phyloP scores from a whole-genome alignment of 352 stramenopile genomes.

The Globisporangium uncinulatum region DNA sequence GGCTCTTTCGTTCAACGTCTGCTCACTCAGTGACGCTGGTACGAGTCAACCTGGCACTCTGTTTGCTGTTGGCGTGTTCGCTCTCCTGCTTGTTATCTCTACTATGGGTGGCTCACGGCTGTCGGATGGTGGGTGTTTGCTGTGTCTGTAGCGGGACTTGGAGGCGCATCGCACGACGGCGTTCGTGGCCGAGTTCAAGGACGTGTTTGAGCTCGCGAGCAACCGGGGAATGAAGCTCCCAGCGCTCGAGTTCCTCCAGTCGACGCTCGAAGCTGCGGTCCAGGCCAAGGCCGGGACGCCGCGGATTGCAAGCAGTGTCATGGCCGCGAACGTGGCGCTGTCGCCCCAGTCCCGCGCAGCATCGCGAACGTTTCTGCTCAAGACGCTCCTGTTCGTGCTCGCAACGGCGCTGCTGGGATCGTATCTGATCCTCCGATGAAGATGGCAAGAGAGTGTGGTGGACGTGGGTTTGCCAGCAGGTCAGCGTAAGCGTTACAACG shows the following conservation, averaged over 20 bases:
- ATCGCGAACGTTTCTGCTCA: conserved; percentile 66
- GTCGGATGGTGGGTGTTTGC: background rate
- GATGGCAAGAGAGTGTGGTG: too few relatives aligned
- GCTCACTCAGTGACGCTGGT: conserved; percentile 44
- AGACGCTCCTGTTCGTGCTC: conserved; percentile 54
- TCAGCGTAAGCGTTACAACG: background rate
- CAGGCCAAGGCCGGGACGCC: conserved; percentile 10
- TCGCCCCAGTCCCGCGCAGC: conserved; percentile 32
- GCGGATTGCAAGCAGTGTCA: conserved; percentile 32
- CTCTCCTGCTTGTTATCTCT: too few relatives aligned
- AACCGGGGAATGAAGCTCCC: conserved; percentile 35
- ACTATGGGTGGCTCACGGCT: conserved; percentile 3
- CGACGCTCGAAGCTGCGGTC: conserved; percentile 27
- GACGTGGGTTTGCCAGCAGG: background rate
- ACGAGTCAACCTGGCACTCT: background rate
- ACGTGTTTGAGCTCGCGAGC: conserved; percentile 68
- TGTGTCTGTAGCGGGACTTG: conserved; percentile 33
- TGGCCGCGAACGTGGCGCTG: conserved; percentile 46
- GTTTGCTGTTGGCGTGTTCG: background rate
- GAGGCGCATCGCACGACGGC: conserved; percentile 34
- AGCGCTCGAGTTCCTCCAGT: conserved; percentile 42
- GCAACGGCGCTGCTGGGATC: conserved; percentile 46
- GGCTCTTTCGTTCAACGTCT: conserved; percentile 23
- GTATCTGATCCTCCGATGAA: conserved; percentile 36
- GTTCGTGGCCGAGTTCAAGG: conserved; percentile 63